Evolutionary conservation across 208 protist genomes (phyloP), one percentile per base, ranked within the genome.

Genomic region (Leishmania aethiopica): DNA sequence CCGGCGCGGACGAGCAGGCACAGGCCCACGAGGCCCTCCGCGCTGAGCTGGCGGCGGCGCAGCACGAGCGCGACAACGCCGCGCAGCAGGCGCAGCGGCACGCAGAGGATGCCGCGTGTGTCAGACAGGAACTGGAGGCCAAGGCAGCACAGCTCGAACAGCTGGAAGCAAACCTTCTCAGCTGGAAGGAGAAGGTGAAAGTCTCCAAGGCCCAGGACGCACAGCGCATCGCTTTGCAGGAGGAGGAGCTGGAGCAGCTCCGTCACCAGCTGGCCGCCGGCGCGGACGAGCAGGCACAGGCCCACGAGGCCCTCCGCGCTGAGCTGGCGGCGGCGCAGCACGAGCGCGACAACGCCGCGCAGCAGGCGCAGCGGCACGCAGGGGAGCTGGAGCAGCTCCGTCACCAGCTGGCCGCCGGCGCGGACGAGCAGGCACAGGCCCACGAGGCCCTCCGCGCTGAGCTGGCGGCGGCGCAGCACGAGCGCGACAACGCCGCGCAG

Each of bases 121-220:
- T 69, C 17, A 53, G 53, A 37, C 19, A 47, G 40, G 57, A 51
- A 37, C 11, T 78, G 51, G 32, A 49, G 40, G 35, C 19, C 6
- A 53, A 32, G 72, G 28, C 49, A n/a, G 32, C 72, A 32, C n/a
- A 76, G 72, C 28, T 60, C 45, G 45, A 76, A 11, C 49, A 60
- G 7, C 72, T 76, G 28, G 72, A 76, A 22, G 49, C 28, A 57
- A 35, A 28, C 28, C 2, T 37, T 45, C 51, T 75, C 25, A 10
- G 0, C 28, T n/a, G n/a, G 55, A 84, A 66, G 42, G 75, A 75
- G 2, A 47, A 37, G 11, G 25, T 70, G 53, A 78, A 32, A 49
- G 79, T 79, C 0, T 82, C 85, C 0, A 96, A 96, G 55, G 40
- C 22, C 3, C 53, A 57, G 53, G 40, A 71, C 32, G 40, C 59